phyloP scores from a whole-genome alignment of 148 eudicot genomes.

The Nepenthes mirabilis region DNA sequence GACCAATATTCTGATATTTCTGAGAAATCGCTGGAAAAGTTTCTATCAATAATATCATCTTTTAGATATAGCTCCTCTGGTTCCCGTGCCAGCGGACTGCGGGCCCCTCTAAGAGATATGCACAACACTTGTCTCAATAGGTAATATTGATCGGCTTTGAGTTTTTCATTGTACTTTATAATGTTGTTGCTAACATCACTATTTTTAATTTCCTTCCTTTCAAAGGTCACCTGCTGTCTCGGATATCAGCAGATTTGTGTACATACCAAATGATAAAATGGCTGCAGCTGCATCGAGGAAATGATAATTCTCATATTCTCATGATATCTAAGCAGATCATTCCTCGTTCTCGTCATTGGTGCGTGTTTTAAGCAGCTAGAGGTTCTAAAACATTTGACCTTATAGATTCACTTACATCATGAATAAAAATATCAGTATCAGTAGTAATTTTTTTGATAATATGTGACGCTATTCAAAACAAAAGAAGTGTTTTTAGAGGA shows the following conservation, averaged over 20 bases:
- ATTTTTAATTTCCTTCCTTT: neutral
- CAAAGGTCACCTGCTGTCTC: constrained; percentile 29
- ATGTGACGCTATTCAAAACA: too few species aligned
- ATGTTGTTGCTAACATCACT: neutral
- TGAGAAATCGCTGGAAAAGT: constrained; percentile 76
- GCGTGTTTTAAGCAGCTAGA: neutral
- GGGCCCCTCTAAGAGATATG: constrained; percentile 78
- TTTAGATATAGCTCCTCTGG: constrained; percentile 56
- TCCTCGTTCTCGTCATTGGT: neutral
- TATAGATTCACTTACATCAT: neutral
- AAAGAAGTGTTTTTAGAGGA: too few species aligned
- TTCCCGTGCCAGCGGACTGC: constrained; percentile 96
- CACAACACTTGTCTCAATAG: constrained; percentile 35
- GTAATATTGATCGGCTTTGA: constrained; percentile 15
- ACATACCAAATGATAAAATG: constrained; percentile 30
- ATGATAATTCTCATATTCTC: constrained; percentile 7
- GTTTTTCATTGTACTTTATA: neutral
- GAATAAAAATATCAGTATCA: too few species aligned
- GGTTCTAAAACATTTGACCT: neutral
- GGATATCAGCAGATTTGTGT: constrained; percentile 55
- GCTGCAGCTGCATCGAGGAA: constrained; percentile 14
- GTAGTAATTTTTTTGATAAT: too few species aligned
- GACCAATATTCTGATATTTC: constrained; percentile 71
- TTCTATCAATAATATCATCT: constrained; percentile 65
- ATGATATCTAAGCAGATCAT: constrained; percentile 2